Evolutionary conservation across 225 moss, liverwort and hornwort species (phyloP).

Genomic region (Neckera pumila): DNA sequence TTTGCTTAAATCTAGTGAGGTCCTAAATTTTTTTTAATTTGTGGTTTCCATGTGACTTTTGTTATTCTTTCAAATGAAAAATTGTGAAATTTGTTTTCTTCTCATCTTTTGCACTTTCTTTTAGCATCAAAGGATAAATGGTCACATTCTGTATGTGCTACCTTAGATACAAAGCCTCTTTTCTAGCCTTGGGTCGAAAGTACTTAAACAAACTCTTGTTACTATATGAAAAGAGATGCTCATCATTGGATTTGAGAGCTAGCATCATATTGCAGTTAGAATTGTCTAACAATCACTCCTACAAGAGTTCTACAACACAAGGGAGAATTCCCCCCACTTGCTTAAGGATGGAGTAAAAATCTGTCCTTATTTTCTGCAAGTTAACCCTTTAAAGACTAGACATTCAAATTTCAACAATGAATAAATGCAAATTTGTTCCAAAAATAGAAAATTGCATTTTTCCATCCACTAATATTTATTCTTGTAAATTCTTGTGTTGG

Average conservation of each 20-base stretch:
- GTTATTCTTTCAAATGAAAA: too few species aligned
- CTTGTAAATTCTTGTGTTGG: background rate
- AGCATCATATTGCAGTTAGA: rapidly evolving
- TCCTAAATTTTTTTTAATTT: too few species aligned
- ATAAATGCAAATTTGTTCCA: background rate
- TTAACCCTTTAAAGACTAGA: too few species aligned
- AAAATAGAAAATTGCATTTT: rapidly evolving
- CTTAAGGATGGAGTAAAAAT: background rate
- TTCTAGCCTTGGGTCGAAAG: too few species aligned
- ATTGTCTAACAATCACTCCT: background rate
- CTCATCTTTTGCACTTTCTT: background rate
- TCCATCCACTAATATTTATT: background rate
- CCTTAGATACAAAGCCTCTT: background rate
- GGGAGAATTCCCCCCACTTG: background rate
- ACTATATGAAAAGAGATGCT: background rate
- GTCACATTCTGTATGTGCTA: rapidly evolving
- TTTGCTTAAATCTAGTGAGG: background rate
- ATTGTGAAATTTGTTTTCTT: too few species aligned
- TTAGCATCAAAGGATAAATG: background rate
- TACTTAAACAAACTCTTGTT: background rate
- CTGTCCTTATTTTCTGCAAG: rapidly evolving
- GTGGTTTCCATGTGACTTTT: too few species aligned
- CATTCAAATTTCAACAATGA: background rate
- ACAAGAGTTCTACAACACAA: background rate
- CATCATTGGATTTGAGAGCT: background rate